Percentiles rank a stretch among this genome's conserved stretches.
These are phyloP conservation scores for Sodiomyces alkalinus DNA, from an alignment of 2,329 filamentous ascomycete genomes.

Conservation along the genomic window DNA sequence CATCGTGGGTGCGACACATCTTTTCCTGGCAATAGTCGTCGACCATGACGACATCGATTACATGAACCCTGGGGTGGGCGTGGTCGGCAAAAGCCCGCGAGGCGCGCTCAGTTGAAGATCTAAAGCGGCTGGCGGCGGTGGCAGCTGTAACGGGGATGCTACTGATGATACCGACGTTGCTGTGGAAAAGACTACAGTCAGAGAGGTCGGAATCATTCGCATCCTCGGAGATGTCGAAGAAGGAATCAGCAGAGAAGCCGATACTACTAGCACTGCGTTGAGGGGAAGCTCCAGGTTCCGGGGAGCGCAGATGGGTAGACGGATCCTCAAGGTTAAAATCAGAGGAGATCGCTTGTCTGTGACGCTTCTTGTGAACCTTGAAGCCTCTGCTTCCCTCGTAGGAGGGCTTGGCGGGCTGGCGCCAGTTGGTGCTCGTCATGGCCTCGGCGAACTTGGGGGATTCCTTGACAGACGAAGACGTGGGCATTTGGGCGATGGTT, in stretches of 20 bases:
- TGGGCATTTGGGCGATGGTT: not conserved
- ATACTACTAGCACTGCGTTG: constrained; percentile 1
- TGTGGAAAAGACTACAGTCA: not conserved
- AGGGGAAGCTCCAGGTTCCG: not conserved
- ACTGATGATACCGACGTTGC: not conserved
- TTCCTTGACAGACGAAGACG: not conserved
- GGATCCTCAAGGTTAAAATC: not conserved
- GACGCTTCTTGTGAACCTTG: not conserved
- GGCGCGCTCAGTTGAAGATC: too few relatives aligned
- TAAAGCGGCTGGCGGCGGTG: too few relatives aligned
- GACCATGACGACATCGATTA: constrained; percentile 1
- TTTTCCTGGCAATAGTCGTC: constrained; percentile 3
- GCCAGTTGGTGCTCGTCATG: constrained; percentile 3
- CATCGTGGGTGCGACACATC: constrained; percentile 1
- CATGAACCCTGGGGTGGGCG: too few relatives aligned
- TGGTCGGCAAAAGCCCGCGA: too few relatives aligned
- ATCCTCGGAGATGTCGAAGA: not conserved
- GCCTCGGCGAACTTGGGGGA: constrained; percentile 1
- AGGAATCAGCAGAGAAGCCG: not conserved
- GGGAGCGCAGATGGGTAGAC: not conserved
- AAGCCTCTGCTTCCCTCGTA: not conserved
- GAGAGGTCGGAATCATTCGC: too few relatives aligned
- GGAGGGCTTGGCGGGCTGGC: constrained; percentile 1
- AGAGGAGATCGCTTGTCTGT: not conserved
- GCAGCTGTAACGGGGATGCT: not conserved